Conservation (phyloP, 768 basidiomycete species). For the Filobasidium wieringae region DNA sequence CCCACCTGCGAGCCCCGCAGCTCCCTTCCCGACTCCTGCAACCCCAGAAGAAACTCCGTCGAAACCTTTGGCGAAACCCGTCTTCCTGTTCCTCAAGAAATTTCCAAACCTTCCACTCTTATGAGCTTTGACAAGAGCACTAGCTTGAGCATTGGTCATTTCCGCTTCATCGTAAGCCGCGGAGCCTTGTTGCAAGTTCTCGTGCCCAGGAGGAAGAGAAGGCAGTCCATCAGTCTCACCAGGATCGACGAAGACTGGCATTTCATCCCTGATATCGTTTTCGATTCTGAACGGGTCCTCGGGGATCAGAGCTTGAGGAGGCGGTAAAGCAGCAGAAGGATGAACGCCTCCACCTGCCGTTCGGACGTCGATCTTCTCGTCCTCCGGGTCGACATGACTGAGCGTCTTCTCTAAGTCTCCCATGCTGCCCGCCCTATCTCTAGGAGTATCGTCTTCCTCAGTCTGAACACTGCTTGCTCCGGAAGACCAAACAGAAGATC, state of each 20-base stretch:
- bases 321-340: constrained; percentile 4
- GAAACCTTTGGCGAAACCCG: constrained; percentile 10
- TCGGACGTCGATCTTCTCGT: not conserved
- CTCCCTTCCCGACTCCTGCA: constrained; percentile 6
- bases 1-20: not conserved
- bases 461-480: not conserved
- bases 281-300: constrained; percentile 1
- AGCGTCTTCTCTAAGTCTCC: not conserved
- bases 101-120: constrained; percentile 32
- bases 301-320: constrained; percentile 10
- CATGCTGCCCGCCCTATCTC: not conserved
- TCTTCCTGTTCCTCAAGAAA: constrained; percentile 25
- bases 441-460: not conserved
- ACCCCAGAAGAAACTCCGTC: constrained; percentile 14
- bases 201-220: constrained; percentile 39
- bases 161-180: not conserved
- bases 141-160: constrained; percentile 20
- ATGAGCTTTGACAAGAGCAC: constrained; percentile 37
- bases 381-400: not conserved
- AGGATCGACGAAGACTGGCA: constrained; percentile 48
- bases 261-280: constrained; percentile 12
- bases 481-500: not conserved
- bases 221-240: constrained; percentile 57
- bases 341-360: constrained; percentile 2
- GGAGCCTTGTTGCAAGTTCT: not conserved